Percentiles rank a stretch among this genome's conserved stretches.
These are phyloP conservation scores for Fusarium praegraminearum DNA, from an alignment of 2,329 filamentous ascomycete species.

Conservation along the genomic window DNA sequence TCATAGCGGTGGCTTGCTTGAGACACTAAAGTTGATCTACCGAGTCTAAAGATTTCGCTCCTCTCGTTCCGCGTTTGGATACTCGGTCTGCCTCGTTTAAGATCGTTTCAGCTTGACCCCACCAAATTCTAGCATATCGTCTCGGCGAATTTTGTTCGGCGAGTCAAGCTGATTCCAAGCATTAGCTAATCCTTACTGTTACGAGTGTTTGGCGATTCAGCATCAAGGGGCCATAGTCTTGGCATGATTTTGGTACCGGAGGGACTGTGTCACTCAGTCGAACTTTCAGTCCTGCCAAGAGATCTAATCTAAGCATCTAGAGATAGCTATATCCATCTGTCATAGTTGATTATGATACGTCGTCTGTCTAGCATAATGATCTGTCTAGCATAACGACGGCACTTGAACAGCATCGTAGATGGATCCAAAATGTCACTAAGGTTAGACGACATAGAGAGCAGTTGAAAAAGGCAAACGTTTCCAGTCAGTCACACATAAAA, in stretches of 20 bases:
- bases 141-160: neutral
- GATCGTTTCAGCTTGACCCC: neutral
- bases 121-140: neutral
- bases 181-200: neutral
- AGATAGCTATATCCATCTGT: neutral
- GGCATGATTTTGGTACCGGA: neutral
- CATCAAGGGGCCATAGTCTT: neutral
- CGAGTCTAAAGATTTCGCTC: neutral
- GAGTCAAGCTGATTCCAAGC: neutral
- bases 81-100: neutral
- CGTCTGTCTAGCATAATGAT: neutral
- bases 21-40: neutral
- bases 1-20: neutral
- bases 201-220: neutral
- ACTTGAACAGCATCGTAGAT: too few relatives aligned
- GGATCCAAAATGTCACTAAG: neutral
- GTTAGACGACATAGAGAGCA: neutral
- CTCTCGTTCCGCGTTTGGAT: neutral
- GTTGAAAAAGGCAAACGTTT: constrained; percentile 55
- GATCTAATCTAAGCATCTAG: neutral
- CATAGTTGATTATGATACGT: neutral
- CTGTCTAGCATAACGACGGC: neutral
- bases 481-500: constrained; percentile 56
- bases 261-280: neutral
- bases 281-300: neutral